These are phyloP conservation scores for Breviolum minutum DNA, from an alignment of 73 alveolate species.

Conservation along the genomic window DNA sequence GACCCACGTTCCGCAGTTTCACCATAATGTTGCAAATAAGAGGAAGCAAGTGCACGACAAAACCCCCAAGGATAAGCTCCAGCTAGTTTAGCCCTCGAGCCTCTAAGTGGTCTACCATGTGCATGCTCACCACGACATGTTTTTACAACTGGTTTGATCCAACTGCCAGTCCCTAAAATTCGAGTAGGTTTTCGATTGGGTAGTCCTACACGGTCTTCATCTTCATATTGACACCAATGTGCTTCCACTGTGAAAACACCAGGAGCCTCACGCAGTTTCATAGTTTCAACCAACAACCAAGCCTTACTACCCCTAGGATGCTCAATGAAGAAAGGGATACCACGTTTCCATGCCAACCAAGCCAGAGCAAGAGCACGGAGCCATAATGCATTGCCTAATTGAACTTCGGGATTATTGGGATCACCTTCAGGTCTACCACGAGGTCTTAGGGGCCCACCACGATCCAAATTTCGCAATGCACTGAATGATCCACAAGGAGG, in stretches of 20 bases:
- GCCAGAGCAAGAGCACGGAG: not conserved
- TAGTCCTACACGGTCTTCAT: not conserved
- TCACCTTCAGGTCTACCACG: not conserved
- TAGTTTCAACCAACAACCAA: not conserved
- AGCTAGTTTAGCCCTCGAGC: not conserved
- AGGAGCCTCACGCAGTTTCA: not conserved
- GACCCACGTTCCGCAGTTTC: not conserved
- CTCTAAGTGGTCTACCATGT: not conserved
- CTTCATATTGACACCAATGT: not conserved
- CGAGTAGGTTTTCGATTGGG: not conserved
- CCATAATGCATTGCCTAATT: not conserved
- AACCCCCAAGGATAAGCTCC: not conserved
- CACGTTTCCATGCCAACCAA: not conserved
- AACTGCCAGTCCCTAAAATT: not conserved
- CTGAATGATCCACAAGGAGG: conserved; percentile 19
- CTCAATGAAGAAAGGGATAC: too few relatives aligned
- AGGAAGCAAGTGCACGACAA: not conserved
- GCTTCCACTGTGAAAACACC: not conserved
- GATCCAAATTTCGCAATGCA: not conserved
- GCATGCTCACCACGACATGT: not conserved
- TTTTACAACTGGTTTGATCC: not conserved
- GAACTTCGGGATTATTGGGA: not conserved
- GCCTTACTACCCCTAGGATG: not conserved
- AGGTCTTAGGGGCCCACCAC: not conserved
- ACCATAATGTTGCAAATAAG: not conserved